These are phyloP conservation scores for Colletotrichum trifolii DNA, from an alignment of 2,329 filamentous ascomycete species.

Conservation along the genomic window DNA sequence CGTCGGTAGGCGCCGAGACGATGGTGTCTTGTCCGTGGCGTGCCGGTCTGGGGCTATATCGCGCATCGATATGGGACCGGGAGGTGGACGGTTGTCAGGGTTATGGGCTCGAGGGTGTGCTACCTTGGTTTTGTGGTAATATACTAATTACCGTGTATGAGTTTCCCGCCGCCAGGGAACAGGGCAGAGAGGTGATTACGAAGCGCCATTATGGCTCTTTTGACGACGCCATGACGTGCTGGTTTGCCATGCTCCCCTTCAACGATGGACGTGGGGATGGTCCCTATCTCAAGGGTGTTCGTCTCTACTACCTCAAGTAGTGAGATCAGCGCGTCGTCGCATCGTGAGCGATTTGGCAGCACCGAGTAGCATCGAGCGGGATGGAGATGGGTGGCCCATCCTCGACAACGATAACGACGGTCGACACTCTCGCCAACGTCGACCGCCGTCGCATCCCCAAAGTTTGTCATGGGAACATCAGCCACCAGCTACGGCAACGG, in stretches of 20 bases:
- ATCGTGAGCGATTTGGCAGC: neutral
- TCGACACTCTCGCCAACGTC: too few relatives aligned
- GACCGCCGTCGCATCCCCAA: too few relatives aligned
- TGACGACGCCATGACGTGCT: constrained; percentile 31
- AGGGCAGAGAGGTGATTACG: constrained; percentile 12
- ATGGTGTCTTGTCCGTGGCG: neutral
- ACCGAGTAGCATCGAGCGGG: neutral
- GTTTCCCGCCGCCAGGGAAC: constrained; percentile 13
- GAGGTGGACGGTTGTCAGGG: neutral
- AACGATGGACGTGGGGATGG: too few relatives aligned
- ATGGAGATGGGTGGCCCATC: too few relatives aligned
- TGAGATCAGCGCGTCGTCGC: constrained; percentile 13
- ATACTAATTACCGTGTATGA: neutral
- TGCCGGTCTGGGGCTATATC: constrained; percentile 12
- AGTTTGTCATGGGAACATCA: too few relatives aligned
- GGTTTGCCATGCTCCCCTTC: neutral
- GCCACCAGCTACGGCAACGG: too few relatives aligned
- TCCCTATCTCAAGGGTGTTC: too few relatives aligned
- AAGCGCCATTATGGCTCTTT: constrained; percentile 23
- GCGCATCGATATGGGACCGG: constrained; percentile 9
- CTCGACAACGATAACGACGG: too few relatives aligned
- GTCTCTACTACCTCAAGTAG: neutral
- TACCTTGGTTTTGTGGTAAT: neutral
- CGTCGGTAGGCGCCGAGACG: constrained; percentile 28
- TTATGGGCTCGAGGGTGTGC: neutral